A percentile compares a stretch with the other conserved stretches of the same genome.
phyloP scores from a whole-genome alignment of 2,329 filamentous ascomycete genomes.

The Paracorniculantispora psalliotae region DNA sequence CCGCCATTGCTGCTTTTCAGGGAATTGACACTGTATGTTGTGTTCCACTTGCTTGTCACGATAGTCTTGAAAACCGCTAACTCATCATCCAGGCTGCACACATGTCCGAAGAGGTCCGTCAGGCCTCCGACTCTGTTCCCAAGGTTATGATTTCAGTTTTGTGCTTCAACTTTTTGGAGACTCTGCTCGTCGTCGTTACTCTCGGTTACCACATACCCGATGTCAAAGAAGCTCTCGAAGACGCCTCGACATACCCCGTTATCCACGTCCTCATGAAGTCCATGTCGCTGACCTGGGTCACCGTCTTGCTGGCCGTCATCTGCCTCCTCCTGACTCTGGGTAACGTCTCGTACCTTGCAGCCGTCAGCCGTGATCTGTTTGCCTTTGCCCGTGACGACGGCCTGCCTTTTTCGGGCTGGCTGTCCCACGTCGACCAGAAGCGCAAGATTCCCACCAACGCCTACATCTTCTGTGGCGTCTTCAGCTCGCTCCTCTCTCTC shows the following conservation, averaged over 20 bases:
- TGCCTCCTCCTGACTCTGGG: constrained; percentile 8
- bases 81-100: constrained; percentile 11
- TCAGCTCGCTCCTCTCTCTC: constrained; percentile 12
- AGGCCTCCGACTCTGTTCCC: constrained; percentile 14
- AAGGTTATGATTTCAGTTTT: constrained; percentile 9
- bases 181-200: constrained; percentile 6
- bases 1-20: constrained; percentile 10
- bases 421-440: constrained; percentile 9
- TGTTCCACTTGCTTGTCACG: too few species aligned
- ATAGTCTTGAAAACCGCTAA: background rate
- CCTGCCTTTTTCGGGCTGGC: constrained; percentile 13
- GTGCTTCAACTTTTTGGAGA: background rate
- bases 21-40: constrained; percentile 14
- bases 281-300: constrained; percentile 9
- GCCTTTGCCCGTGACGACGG: constrained; percentile 11
- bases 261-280: constrained; percentile 10
- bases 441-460: constrained; percentile 16
- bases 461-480: constrained; percentile 13
- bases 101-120: constrained; percentile 17
- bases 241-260: constrained; percentile 7
- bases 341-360: constrained; percentile 12
- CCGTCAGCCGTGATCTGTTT: constrained; percentile 10
- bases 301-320: constrained; percentile 5
- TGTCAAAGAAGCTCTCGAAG: constrained; percentile 3
- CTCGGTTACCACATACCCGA: constrained; percentile 13